A percentile compares a stretch with the other conserved stretches of the same genome.
Evolutionary conservation across 495 filamentous ascomycete genomes (phyloP).

Genomic region (Penicillium alfredii): DNA sequence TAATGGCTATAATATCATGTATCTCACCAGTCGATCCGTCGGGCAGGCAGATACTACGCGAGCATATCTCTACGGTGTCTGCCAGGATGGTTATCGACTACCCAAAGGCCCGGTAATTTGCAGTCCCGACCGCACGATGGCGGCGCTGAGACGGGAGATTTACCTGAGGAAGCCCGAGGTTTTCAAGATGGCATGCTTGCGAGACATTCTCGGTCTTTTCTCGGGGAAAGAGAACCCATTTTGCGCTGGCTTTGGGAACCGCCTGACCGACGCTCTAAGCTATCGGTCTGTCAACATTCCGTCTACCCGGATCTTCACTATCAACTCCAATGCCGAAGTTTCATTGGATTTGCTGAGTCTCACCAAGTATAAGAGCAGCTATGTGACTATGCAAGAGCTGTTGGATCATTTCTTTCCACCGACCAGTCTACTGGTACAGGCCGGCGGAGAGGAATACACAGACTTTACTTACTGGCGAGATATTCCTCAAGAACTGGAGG

Average conservation of each 20-base stretch:
- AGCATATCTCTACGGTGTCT: constrained; percentile 82
- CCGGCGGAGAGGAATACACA: constrained; percentile 78
- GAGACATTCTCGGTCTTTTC: constrained; percentile 91
- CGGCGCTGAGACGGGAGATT: constrained; percentile 87
- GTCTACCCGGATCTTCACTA: constrained; percentile 91
- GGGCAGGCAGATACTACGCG: constrained; percentile 90
- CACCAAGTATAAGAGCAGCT: constrained; percentile 94
- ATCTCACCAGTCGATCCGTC: constrained; percentile 88
- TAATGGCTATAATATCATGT: constrained; percentile 98
- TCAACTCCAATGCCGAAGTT: constrained; percentile 97
- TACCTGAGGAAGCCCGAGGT: constrained; percentile 96
- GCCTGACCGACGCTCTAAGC: constrained; percentile 90
- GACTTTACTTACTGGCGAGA: constrained; percentile 89
- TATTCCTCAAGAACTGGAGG: constrained; percentile 63
- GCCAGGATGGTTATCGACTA: constrained; percentile 78
- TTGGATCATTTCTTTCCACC: constrained; percentile 97
- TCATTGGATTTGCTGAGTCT: constrained; percentile 84
- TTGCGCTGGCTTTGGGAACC: constrained; percentile 95
- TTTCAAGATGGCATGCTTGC: constrained; percentile 98
- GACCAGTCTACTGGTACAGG: constrained; percentile 65
- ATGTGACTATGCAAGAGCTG: constrained; percentile 91
- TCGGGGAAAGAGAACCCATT: constrained; percentile 75
- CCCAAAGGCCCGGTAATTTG: constrained; percentile 91
- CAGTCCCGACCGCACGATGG: constrained; percentile 91
- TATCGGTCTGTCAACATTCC: constrained; percentile 96